Evolutionary conservation across 352 stramenopile genomes (phyloP), one percentile per base, ranked within the genome.

Genomic region (Phytophthora boehmeriae): DNA sequence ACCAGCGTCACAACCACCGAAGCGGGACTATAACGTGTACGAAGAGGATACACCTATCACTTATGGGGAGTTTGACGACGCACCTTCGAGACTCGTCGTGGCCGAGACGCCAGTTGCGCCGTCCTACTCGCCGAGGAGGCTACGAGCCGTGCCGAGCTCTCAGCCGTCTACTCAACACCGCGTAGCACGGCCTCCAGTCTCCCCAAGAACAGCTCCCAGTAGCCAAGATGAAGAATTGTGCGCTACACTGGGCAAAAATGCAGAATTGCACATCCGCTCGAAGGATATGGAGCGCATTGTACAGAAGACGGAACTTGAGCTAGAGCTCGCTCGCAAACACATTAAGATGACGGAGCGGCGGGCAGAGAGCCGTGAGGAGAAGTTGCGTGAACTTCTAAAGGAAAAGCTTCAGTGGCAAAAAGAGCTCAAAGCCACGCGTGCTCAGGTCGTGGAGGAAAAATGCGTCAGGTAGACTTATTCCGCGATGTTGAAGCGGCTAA

Each of bases 381-480:
- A 90, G 28, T 55, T 90, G 23, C 76, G 76, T 1, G 71, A 63
- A 0, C 25, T 92, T 10, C 56, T 91, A 1, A 87, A 89, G 38
- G 82, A 91, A 43, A 91, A 91, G 38, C 59, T 91, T n/a, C 71
- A 78, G 22, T 87, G 75, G 76, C 75, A 90, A 38, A 85, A 81
- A 17, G 80, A 88, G 41, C 56, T 89, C 22, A 86, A 89, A 44
- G 72, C 78, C 16, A 67, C 79, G 36, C 68, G 78, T 5, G 75
- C 78, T 11, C 76, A 90, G 36, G 75, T 89, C 0, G 73, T 87
- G 19, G 80, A 90, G 46, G 78, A 89, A 46, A 92, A 45, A 88
- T 90, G 80, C 75, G 73, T 0, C 83, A 90, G 34, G 78, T 90
- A 6, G 80, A 87, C 36, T 48, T 90, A 3, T 80, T 86, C 41